Evolutionary conservation across 306 rosid genomes (phyloP).

Genomic region (Quercus engelmannii): DNA sequence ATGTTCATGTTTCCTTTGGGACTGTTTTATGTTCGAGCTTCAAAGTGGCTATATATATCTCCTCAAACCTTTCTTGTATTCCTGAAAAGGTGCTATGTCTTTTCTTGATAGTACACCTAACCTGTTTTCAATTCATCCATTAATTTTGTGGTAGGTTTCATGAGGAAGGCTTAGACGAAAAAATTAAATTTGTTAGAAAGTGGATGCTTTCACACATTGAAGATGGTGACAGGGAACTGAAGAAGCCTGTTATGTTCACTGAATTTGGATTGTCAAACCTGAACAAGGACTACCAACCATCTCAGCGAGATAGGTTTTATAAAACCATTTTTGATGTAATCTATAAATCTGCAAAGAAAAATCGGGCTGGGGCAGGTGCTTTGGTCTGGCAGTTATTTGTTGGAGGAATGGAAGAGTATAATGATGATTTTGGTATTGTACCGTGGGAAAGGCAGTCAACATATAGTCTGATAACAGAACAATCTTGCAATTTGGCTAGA

Average conservation of each 20-base stretch:
- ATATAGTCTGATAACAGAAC: conserved; percentile 47
- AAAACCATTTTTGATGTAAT: conserved; percentile 49
- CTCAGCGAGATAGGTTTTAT: conserved; percentile 62
- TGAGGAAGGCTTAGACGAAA: conserved; percentile 47
- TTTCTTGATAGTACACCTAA: neutral
- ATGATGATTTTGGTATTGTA: conserved; percentile 81
- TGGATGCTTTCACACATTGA: conserved; percentile 97
- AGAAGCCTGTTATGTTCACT: conserved; percentile 85
- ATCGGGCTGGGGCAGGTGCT: conserved; percentile 74
- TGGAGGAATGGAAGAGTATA: conserved; percentile 70
- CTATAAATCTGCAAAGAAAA: conserved; percentile 80
- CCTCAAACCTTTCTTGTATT: neutral
- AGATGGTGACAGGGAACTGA: conserved; percentile 73
- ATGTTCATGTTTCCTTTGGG: neutral
- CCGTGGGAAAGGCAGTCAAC: conserved; percentile 64
- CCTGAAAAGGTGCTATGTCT: neutral
- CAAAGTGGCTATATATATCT: neutral
- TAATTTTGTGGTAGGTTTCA: conserved; percentile 51
- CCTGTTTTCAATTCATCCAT: neutral
- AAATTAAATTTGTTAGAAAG: conserved; percentile 65
- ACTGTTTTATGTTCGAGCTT: neutral
- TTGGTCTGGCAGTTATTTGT: conserved; percentile 85
- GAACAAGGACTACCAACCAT: conserved; percentile 46
- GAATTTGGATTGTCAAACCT: conserved; percentile 80
- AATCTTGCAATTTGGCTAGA: conserved; percentile 76